These are phyloP conservation scores for Vickermania spadyakhi DNA, from an alignment of 208 protist genomes.

Conservation along the genomic window DNA sequence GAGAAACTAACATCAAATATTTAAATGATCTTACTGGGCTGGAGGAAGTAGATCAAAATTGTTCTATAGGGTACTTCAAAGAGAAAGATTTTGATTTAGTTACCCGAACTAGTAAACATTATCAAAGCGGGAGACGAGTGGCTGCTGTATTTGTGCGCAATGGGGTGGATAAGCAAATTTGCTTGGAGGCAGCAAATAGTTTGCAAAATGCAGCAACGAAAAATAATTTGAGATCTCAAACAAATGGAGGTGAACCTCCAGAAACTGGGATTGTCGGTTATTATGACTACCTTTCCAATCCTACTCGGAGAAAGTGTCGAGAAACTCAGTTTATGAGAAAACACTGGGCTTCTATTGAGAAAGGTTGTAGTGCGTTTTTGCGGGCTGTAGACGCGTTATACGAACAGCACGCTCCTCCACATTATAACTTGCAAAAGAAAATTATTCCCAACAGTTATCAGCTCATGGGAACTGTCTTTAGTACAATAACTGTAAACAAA, in stretches of 20 bases:
- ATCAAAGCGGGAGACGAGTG: constrained; percentile 42
- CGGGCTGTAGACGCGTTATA: constrained; percentile 62
- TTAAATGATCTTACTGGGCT: constrained; percentile 38
- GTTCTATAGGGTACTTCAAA: constrained; percentile 34
- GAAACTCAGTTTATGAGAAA: constrained; percentile 75
- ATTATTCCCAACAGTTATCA: constrained; percentile 69
- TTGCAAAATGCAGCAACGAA: constrained; percentile 62
- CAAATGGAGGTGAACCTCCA: constrained; percentile 76
- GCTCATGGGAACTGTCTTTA: constrained; percentile 81
- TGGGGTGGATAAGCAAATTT: constrained; percentile 37
- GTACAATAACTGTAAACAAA: constrained; percentile 85
- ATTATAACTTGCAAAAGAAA: constrained; percentile 65
- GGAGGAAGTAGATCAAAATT: constrained; percentile 52
- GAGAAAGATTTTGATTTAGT: constrained; percentile 60
- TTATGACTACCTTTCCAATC: constrained; percentile 88
- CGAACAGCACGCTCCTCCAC: constrained; percentile 32
- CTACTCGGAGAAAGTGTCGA: constrained; percentile 68
- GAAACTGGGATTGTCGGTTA: constrained; percentile 85
- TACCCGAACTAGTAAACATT: constrained; percentile 32
- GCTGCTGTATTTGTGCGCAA: constrained; percentile 57
- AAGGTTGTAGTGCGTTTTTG: constrained; percentile 38
- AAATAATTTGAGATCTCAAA: constrained; percentile 58
- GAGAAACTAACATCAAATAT: not conserved
- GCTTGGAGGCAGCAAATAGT: constrained; percentile 27
- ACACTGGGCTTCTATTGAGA: constrained; percentile 35